A percentile compares a stretch with the other conserved stretches of the same genome.
phyloP scores from a whole-genome alignment of 768 basidiomycete genomes.

The Lentinula lateritia region DNA sequence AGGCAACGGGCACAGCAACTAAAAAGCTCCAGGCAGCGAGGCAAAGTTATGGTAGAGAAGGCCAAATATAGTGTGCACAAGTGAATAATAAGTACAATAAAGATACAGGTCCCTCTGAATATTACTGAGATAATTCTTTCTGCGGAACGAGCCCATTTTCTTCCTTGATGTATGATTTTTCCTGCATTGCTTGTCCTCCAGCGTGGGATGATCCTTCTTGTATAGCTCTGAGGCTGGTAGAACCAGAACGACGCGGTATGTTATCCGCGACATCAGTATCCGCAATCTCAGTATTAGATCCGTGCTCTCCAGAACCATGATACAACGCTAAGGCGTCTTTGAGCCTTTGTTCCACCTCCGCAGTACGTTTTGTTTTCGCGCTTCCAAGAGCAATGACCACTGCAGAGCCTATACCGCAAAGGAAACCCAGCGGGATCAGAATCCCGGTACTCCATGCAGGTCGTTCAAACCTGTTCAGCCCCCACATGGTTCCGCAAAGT shows the following conservation, averaged over 20 bases:
- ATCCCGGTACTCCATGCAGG: slow-evolving; percentile 64
- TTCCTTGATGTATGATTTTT: neutral
- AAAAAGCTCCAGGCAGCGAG: too few species aligned
- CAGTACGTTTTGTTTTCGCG: slow-evolving; percentile 59
- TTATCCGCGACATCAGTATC: neutral
- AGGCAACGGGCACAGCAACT: too few species aligned
- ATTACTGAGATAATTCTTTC: neutral
- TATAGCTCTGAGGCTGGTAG: neutral
- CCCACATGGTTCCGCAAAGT: slow-evolving; percentile 79
- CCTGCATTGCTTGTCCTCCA: slow-evolving; percentile 2
- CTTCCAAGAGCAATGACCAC: slow-evolving; percentile 74
- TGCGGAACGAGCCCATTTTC: too few species aligned
- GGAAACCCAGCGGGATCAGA: slow-evolving; percentile 68
- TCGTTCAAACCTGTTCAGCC: slow-evolving; percentile 64
- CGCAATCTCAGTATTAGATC: neutral
- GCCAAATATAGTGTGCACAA: neutral
- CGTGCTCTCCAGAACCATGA: slow-evolving; percentile 1
- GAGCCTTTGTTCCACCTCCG: slow-evolving; percentile 52
- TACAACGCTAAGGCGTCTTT: slow-evolving; percentile 37
- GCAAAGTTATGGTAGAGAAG: neutral
- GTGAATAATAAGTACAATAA: neutral
- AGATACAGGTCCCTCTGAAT: neutral
- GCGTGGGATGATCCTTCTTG: neutral
- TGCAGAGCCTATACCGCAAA: slow-evolving; percentile 71
- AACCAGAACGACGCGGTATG: neutral